phyloP scores from a whole-genome alignment of 2,329 filamentous ascomycete species.

The Beauveria australis region DNA sequence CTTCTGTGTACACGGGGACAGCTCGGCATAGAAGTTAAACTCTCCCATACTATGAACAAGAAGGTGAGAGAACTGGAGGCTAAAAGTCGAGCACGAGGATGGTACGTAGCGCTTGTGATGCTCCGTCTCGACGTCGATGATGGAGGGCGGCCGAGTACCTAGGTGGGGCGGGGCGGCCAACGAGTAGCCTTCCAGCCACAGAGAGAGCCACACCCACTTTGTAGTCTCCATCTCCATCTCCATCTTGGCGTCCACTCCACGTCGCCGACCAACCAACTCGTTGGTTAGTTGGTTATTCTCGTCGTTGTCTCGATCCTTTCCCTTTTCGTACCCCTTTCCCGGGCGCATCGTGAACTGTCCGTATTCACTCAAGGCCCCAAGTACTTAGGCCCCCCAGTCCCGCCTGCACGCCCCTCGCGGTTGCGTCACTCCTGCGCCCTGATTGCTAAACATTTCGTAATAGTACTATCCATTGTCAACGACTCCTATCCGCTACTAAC shows the following conservation, averaged over 20 bases:
- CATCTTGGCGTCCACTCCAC: no score
- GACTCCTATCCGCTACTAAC: no score
- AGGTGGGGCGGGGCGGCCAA: no score
- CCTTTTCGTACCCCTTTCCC: background rate
- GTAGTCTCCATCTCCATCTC: no score
- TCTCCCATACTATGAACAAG: slow-evolving; percentile 68
- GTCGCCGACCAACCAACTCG: no score
- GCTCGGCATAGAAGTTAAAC: slow-evolving; percentile 76
- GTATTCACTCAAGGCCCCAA: background rate
- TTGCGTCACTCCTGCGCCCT: background rate
- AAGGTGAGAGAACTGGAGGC: slow-evolving; percentile 60
- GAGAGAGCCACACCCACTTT: no score
- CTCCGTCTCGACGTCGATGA: background rate
- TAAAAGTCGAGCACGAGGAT: slow-evolving; percentile 65
- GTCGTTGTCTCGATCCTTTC: background rate
- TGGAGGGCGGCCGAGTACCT: no score
- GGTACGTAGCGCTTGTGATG: slow-evolving; percentile 30
- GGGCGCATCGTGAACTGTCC: background rate
- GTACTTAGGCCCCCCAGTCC: background rate
- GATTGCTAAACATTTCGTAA: background rate
- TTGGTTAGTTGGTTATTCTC: background rate
- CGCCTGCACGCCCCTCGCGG: background rate
- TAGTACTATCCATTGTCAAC: no score
- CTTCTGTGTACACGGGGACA: slow-evolving; percentile 82
- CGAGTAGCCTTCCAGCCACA: no score